These are phyloP conservation scores for Inga leiocalycina DNA, from an alignment of 306 rosid species.

Conservation along the genomic window DNA sequence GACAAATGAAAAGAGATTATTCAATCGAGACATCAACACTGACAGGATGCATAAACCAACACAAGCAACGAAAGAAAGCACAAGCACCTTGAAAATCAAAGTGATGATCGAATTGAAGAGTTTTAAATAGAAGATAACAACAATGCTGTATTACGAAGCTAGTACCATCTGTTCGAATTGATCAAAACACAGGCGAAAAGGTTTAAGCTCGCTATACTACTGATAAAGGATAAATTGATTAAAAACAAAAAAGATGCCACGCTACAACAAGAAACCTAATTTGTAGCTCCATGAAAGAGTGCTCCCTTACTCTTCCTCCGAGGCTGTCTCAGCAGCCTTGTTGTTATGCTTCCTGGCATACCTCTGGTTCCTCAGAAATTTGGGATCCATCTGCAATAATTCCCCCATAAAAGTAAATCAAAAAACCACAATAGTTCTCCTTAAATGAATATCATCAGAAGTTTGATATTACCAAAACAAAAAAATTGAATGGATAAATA, in stretches of 20 bases:
- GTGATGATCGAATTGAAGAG: not conserved
- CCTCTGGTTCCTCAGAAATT: constrained; percentile 99
- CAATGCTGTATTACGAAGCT: not conserved
- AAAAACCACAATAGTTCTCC: not conserved
- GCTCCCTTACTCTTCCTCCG: constrained; percentile 66
- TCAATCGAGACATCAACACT: not conserved
- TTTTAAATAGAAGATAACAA: not conserved
- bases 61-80: not conserved
- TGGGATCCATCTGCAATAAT: constrained; percentile 86
- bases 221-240: not conserved
- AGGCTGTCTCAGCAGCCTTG: constrained; percentile 49
- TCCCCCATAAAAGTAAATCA: not conserved
- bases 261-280: constrained; percentile 15
- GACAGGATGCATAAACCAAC: not conserved
- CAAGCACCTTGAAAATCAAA: not conserved
- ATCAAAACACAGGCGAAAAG: constrained; percentile 10
- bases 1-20: not conserved
- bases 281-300: constrained; percentile 17
- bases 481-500: not conserved
- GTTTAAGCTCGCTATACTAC: constrained; percentile 26
- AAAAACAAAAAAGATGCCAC: not conserved
- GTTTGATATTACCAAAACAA: not conserved
- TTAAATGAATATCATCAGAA: not conserved
- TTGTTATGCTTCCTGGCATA: constrained; percentile 98
- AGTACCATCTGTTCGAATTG: constrained; percentile 11